Evolutionary conservation across 176 grass and related monocot genomes (phyloP).

Genomic region (Aegilops longissima): DNA sequence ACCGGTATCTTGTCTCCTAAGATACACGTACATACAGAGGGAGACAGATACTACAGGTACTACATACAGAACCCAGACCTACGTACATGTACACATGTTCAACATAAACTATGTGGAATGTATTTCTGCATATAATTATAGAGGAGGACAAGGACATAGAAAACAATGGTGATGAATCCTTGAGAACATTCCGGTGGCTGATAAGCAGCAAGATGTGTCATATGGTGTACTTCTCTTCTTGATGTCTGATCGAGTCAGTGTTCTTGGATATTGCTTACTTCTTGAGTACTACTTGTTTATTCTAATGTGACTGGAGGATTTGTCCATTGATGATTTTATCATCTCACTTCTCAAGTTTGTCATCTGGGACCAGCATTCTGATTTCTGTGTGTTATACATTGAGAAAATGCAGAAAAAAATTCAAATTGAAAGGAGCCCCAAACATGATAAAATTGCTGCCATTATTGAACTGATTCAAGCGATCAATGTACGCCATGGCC

Average conservation of each 20-base stretch:
- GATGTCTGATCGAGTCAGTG: too few species aligned
- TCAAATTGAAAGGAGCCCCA: slow-evolving; percentile 37
- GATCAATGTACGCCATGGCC: slow-evolving; percentile 38
- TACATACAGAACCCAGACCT: too few species aligned
- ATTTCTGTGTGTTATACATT: slow-evolving; percentile 4
- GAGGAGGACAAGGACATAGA: slow-evolving; percentile 39
- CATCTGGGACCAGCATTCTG: slow-evolving; percentile 1
- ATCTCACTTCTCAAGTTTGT: slow-evolving; percentile 7
- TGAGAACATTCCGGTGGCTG: slow-evolving; percentile 21
- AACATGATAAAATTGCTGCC: slow-evolving; percentile 55
- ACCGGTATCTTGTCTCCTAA: too few species aligned
- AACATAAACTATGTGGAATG: neutral
- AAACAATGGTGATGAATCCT: slow-evolving; percentile 38
- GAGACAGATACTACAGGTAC: too few species aligned
- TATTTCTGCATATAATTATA: slow-evolving; percentile 45
- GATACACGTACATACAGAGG: too few species aligned
- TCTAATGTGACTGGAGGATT: neutral
- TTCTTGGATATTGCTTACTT: neutral
- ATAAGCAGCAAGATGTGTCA: neutral
- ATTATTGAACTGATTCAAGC: slow-evolving; percentile 53
- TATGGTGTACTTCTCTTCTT: neutral
- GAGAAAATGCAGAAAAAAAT: slow-evolving; percentile 36
- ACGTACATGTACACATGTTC: too few species aligned
- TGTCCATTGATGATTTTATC: neutral
- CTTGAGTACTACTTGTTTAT: neutral